These are phyloP conservation scores for Amphirosellinia nigrospora DNA, from an alignment of 495 filamentous ascomycete genomes.

Conservation along the genomic window DNA sequence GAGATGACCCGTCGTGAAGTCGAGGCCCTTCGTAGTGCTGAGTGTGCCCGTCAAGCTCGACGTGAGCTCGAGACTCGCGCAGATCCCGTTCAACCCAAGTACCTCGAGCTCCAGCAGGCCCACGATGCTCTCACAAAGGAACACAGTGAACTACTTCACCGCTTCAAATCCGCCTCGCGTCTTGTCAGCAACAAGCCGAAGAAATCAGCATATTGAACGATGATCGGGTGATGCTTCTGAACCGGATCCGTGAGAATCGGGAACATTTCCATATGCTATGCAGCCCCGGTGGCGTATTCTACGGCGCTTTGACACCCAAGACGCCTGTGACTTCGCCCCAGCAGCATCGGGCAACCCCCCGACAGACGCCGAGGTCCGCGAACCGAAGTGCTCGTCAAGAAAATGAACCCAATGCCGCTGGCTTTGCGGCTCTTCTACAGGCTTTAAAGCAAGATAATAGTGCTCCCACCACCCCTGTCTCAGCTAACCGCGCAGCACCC, in stretches of 20 bases:
- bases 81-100: constrained; percentile 51
- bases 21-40: constrained; percentile 75
- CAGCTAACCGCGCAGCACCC: constrained; percentile 45
- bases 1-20: constrained; percentile 91
- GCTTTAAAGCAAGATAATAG: constrained; percentile 77
- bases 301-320: constrained; percentile 60
- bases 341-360: constrained; percentile 53
- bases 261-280: constrained; percentile 77
- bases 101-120: constrained; percentile 52
- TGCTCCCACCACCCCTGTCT: constrained; percentile 62
- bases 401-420: constrained; percentile 51
- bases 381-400: constrained; percentile 47
- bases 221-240: constrained; percentile 75
- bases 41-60: constrained; percentile 56
- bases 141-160: constrained; percentile 65
- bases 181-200: constrained; percentile 72
- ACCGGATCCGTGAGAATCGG: constrained; percentile 85
- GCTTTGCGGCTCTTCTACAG: constrained; percentile 79
- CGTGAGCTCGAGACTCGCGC: constrained; percentile 48
- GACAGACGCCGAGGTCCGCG: constrained; percentile 54
- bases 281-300: constrained; percentile 61
- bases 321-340: constrained; percentile 54
- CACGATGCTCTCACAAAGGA: constrained; percentile 68
- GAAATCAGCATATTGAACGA: constrained; percentile 69
- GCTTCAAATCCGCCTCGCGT: constrained; percentile 74